phyloP scores from a whole-genome alignment of 1,284 basidiomycete species.

The Tilletia walkeri region DNA sequence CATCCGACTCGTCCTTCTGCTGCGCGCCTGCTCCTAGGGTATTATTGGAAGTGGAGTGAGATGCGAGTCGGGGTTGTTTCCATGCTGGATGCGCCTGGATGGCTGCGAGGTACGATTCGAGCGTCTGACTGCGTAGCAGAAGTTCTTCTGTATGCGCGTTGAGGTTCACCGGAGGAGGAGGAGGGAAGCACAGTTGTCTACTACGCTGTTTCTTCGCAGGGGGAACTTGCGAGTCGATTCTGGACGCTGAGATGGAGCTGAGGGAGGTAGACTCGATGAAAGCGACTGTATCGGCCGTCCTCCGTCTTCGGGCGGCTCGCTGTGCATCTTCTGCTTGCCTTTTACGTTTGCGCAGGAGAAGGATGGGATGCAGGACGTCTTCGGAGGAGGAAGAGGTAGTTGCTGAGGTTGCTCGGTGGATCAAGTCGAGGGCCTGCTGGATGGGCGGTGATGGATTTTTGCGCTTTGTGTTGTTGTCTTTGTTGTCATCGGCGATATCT shows the following conservation, averaged over 20 bases:
- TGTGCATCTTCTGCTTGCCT: not conserved
- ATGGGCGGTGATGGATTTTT: too few species aligned
- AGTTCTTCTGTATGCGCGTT: not conserved
- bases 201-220: too few species aligned
- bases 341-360: constrained; percentile 3
- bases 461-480: too few species aligned
- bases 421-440: too few species aligned
- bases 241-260: too few species aligned
- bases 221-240: too few species aligned
- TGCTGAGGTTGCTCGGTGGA: too few species aligned
- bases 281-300: not conserved
- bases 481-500: too few species aligned
- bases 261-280: not conserved
- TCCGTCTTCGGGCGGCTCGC: not conserved
- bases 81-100: not conserved
- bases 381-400: too few species aligned
- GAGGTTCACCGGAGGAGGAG: not conserved
- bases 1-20: not conserved
- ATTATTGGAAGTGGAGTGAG: not conserved
- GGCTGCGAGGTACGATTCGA: not conserved
- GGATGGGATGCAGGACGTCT: not conserved
- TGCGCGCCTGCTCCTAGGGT: not conserved
- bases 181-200: not conserved
- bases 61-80: not conserved
- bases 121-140: not conserved